phyloP scores from a whole-genome alignment of 2,329 filamentous ascomycete species.

The Penicillium hesseltinei region DNA sequence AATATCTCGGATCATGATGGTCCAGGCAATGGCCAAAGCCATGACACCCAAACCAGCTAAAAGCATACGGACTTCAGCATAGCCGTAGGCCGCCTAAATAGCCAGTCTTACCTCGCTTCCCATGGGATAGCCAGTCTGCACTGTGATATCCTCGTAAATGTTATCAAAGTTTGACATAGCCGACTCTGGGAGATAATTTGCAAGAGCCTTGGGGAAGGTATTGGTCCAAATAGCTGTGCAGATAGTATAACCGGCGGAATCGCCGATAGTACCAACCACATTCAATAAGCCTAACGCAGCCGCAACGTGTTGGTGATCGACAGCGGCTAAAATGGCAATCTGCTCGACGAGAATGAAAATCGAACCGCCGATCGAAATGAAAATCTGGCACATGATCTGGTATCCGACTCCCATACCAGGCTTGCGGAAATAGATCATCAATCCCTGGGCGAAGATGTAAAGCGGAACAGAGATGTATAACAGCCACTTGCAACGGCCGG shows the following conservation, averaged over 20 bases:
- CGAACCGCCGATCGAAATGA: slow-evolving; percentile 55
- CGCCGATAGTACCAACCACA: slow-evolving; percentile 56
- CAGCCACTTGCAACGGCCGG: slow-evolving; percentile 53
- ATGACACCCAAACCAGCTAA: slow-evolving; percentile 49
- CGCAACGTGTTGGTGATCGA: slow-evolving; percentile 56
- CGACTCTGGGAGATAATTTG: slow-evolving; percentile 43
- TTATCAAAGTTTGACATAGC: slow-evolving; percentile 28
- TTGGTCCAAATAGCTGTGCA: slow-evolving; percentile 61
- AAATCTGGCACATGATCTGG: slow-evolving; percentile 58
- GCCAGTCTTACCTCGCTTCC: slow-evolving; percentile 53
- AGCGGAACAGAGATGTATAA: slow-evolving; percentile 55
- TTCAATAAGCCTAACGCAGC: slow-evolving; percentile 55
- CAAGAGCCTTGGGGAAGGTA: slow-evolving; percentile 51
- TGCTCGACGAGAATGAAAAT: slow-evolving; percentile 53
- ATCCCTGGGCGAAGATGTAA: slow-evolving; percentile 51
- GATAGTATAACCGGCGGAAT: slow-evolving; percentile 54
- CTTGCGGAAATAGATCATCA: slow-evolving; percentile 57
- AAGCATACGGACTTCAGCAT: slow-evolving; percentile 51
- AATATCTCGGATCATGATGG: slow-evolving; percentile 50
- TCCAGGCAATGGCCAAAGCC: slow-evolving; percentile 43
- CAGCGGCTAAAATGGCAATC: slow-evolving; percentile 54
- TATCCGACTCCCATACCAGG: slow-evolving; percentile 49
- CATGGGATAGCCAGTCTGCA: slow-evolving; percentile 42
- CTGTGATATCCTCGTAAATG: slow-evolving; percentile 49
- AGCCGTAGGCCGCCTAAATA: slow-evolving; percentile 60